Evolutionary conservation across 495 filamentous ascomycete genomes (phyloP).

Genomic region (Aspergillus indologenus): DNA sequence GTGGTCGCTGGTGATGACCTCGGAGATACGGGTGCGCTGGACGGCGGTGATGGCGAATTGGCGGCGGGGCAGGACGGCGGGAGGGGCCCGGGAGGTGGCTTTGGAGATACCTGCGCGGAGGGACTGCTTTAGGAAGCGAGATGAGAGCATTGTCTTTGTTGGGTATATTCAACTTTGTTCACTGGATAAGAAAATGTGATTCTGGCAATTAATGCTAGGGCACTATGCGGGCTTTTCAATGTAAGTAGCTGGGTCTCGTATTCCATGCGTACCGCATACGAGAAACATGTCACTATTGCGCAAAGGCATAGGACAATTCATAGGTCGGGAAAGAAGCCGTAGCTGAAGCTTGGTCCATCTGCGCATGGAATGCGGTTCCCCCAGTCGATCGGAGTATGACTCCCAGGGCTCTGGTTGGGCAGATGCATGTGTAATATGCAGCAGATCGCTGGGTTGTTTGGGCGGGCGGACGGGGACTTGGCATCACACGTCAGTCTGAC

Average conservation of each 20-base stretch:
- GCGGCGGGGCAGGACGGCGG: not conserved
- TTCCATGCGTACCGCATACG: not conserved
- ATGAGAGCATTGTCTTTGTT: not conserved
- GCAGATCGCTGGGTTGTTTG: not conserved
- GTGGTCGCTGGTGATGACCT: slow-evolving; percentile 62
- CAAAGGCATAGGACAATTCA: not conserved
- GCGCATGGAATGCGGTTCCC: not conserved
- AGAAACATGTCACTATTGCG: not conserved
- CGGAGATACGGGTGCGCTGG: slow-evolving; percentile 24
- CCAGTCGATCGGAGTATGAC: not conserved
- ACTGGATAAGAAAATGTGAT: too few species aligned
- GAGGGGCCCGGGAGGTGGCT: not conserved
- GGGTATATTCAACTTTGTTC: too few species aligned
- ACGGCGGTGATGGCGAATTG: not conserved
- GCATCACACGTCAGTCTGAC: not conserved
- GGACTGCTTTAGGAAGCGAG: not conserved
- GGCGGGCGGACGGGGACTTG: not conserved
- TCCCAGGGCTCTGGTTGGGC: not conserved
- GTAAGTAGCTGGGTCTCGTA: too few species aligned
- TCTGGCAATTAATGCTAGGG: too few species aligned
- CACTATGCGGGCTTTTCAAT: too few species aligned
- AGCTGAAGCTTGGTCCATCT: not conserved
- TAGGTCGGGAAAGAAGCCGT: not conserved
- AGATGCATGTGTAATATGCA: not conserved
- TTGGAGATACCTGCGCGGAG: not conserved